Evolutionary conservation across 2,329 filamentous ascomycete species (phyloP).

Genomic region (Cadophora luteo-olivacea): DNA sequence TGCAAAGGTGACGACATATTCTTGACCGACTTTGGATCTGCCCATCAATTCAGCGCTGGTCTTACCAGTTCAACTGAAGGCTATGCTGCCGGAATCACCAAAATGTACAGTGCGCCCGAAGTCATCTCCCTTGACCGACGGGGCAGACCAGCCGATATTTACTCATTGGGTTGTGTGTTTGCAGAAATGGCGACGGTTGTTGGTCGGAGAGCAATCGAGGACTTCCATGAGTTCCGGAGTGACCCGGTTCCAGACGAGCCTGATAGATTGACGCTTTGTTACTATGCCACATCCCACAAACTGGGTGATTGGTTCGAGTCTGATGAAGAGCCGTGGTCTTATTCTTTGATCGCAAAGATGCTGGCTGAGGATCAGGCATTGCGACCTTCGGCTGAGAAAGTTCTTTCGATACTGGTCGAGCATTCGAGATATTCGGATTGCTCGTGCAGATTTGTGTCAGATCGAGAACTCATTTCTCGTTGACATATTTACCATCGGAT

Average conservation of each 20-base stretch:
- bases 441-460: neutral
- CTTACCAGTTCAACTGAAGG: conserved; percentile 33
- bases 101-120: conserved; percentile 34
- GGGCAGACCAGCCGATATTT: conserved; percentile 31
- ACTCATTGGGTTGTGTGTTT: conserved; percentile 32
- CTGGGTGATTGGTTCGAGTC: conserved; percentile 30
- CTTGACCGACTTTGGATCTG: conserved; percentile 34
- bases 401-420: conserved; percentile 13
- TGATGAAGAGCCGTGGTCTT: conserved; percentile 18
- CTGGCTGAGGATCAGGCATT: conserved; percentile 23
- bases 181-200: conserved; percentile 32
- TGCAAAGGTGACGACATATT: conserved; percentile 30
- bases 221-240: conserved; percentile 32
- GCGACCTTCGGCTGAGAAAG: conserved; percentile 24
- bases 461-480: neutral
- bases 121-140: conserved; percentile 26
- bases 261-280: conserved; percentile 26
- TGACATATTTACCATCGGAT: too few species aligned
- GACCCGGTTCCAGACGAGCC: conserved; percentile 28
- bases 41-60: conserved; percentile 29
- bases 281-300: conserved; percentile 32
- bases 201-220: conserved; percentile 26
- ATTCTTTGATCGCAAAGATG: conserved; percentile 23
- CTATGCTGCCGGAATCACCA: conserved; percentile 28
- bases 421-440: neutral